phyloP scores from a whole-genome alignment of 2,329 filamentous ascomycete genomes.

The Periconia sp. region DNA sequence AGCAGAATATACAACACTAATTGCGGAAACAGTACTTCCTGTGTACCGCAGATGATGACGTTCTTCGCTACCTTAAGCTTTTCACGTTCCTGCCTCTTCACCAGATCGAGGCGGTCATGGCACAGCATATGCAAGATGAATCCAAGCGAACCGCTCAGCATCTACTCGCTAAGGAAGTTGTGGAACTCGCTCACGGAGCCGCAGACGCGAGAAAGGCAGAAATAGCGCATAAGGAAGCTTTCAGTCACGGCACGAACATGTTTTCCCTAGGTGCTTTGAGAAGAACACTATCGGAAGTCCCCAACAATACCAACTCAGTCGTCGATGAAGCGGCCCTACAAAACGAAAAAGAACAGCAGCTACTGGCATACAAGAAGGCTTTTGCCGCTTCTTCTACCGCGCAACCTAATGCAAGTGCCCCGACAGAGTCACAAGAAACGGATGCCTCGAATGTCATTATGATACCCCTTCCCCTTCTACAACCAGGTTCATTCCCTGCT shows the following conservation, averaged over 20 bases:
- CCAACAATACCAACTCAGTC: conserved; percentile 1
- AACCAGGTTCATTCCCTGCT: conserved; percentile 61
- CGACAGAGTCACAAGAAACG: conserved; percentile 39
- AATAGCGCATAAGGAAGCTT: conserved; percentile 59
- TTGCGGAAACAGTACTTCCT: conserved; percentile 74
- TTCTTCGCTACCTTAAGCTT: conserved; percentile 82
- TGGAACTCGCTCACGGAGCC: conserved; percentile 77
- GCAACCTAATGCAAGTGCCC: conserved; percentile 14
- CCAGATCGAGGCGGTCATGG: conserved; percentile 72
- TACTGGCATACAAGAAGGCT: conserved; percentile 33
- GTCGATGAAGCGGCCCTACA: conserved; percentile 2
- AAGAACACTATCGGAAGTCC: conserved; percentile 18
- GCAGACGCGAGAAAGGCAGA: conserved; percentile 69
- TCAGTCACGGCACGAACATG: conserved; percentile 35
- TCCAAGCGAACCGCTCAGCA: conserved; percentile 82
- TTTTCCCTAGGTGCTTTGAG: conserved; percentile 35
- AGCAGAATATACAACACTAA: conserved; percentile 5
- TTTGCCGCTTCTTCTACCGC: conserved; percentile 25
- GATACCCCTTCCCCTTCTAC: conserved; percentile 64
- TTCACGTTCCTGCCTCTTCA: conserved; percentile 85
- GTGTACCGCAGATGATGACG: conserved; percentile 78
- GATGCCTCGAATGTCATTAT: conserved; percentile 63
- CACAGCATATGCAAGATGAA: conserved; percentile 70
- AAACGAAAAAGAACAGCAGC: conserved; percentile 17
- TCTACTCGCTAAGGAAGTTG: conserved; percentile 78